Percentiles rank a stretch among this genome's conserved stretches.
phyloP scores from a whole-genome alignment of 345 rosid genomes.

The Bruguiera gymnorhiza region DNA sequence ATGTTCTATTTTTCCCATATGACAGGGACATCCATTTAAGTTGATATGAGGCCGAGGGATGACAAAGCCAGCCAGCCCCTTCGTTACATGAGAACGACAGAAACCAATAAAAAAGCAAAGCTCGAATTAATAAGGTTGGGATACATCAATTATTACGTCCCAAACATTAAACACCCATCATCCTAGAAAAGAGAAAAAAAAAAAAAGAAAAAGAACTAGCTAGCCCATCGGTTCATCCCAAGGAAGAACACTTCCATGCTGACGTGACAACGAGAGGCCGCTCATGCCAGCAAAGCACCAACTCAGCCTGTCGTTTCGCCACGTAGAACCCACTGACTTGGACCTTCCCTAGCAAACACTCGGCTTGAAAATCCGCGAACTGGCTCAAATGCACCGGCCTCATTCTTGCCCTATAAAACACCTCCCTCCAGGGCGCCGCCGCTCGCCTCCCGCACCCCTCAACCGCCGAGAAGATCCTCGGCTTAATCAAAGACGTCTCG shows the following conservation, averaged over 20 bases:
- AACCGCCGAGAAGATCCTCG: slow-evolving; percentile 57
- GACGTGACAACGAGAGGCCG: slow-evolving; percentile 80
- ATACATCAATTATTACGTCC: slow-evolving; percentile 1
- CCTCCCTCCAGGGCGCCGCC: slow-evolving; percentile 68
- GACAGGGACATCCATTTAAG: too few species aligned
- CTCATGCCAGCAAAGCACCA: slow-evolving; percentile 93
- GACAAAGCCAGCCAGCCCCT: background rate
- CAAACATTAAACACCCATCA: background rate
- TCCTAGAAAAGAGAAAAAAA: background rate
- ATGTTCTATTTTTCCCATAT: too few species aligned
- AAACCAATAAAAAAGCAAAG: slow-evolving; percentile 5
- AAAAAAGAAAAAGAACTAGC: background rate
- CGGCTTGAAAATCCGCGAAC: slow-evolving; percentile 84
- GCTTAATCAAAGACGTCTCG: slow-evolving; percentile 53
- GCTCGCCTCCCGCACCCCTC: slow-evolving; percentile 48
- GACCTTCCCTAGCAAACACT: slow-evolving; percentile 63
- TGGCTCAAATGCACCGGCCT: slow-evolving; percentile 70
- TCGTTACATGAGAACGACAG: background rate
- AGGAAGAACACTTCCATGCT: slow-evolving; percentile 55
- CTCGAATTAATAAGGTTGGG: background rate
- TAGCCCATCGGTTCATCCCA: too few species aligned
- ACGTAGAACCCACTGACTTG: slow-evolving; percentile 85
- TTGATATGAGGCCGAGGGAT: background rate
- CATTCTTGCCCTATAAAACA: slow-evolving; percentile 68
- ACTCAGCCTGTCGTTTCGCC: slow-evolving; percentile 76